Evolutionary conservation across 139 green algal genomes (phyloP).

Genomic region (Asterochloris sp.): DNA sequence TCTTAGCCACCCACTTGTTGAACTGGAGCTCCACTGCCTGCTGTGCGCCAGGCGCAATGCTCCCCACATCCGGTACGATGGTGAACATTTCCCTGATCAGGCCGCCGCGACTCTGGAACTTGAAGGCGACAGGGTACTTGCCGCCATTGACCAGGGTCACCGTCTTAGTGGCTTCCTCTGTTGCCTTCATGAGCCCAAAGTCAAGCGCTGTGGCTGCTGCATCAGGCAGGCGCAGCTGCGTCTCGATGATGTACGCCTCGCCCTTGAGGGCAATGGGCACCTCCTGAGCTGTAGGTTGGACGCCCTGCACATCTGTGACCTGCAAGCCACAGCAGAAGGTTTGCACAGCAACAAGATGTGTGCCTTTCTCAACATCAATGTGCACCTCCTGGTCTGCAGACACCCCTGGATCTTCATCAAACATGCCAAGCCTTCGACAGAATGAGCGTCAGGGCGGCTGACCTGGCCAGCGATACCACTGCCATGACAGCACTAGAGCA

Average conservation of each 20-base stretch:
- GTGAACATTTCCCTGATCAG: constrained; percentile 46
- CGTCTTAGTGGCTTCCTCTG: constrained; percentile 36
- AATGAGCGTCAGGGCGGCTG: background rate
- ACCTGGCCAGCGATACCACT: background rate
- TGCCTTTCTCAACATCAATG: background rate
- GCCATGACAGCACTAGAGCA: background rate
- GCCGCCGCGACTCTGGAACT: constrained; percentile 34
- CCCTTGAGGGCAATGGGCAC: constrained; percentile 56
- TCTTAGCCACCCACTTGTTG: constrained; percentile 31
- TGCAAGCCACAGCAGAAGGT: background rate
- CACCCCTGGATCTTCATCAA: background rate
- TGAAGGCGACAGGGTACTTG: constrained; percentile 69
- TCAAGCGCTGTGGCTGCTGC: constrained; percentile 42
- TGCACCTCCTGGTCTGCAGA: background rate
- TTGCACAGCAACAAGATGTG: background rate
- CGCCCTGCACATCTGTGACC: constrained; percentile 36
- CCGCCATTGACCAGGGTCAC: constrained; percentile 66
- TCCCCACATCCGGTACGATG: constrained; percentile 47
- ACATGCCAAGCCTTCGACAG: background rate
- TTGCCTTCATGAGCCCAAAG: constrained; percentile 60
- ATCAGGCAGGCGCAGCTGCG: constrained; percentile 60
- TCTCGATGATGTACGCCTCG: constrained; percentile 74
- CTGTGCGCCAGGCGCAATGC: constrained; percentile 39
- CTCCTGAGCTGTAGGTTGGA: constrained; percentile 44
- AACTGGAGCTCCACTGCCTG: constrained; percentile 63